These are phyloP conservation scores for Termitomyces sp. DNA, from an alignment of 768 basidiomycete genomes.

Conservation along the genomic window DNA sequence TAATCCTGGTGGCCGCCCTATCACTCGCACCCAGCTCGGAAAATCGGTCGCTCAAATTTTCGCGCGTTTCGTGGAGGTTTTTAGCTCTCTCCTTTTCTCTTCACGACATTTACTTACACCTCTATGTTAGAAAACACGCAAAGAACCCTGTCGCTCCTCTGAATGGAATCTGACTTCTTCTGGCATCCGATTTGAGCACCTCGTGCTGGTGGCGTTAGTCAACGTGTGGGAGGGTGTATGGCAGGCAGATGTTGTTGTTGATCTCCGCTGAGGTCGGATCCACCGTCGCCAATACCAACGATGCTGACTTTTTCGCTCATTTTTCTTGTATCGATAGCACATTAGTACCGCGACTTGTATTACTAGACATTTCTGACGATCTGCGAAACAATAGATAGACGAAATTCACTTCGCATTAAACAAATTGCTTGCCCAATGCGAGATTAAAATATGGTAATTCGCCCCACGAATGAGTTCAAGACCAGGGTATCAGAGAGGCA, in stretches of 20 bases:
- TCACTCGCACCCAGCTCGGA: constrained; percentile 40
- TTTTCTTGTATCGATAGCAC: not conserved
- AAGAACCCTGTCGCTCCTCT: not conserved
- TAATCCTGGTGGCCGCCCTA: constrained; percentile 23
- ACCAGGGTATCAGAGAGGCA: no score
- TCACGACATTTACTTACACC: constrained; percentile 1
- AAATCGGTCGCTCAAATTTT: constrained; percentile 31
- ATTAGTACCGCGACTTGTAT: not conserved
- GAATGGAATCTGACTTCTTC: constrained; percentile 29
- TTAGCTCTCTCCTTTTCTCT: constrained; percentile 3
- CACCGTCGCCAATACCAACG: not conserved
- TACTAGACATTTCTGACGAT: not conserved
- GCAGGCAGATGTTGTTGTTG: constrained; percentile 7
- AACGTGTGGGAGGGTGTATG: constrained; percentile 8
- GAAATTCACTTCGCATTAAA: no score
- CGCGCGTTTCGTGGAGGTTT: constrained; percentile 33
- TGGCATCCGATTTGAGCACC: constrained; percentile 27
- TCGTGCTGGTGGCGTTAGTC: constrained; percentile 1
- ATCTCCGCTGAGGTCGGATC: not conserved
- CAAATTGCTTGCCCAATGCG: no score
- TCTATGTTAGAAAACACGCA: not conserved
- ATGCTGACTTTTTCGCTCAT: no score
- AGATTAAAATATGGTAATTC: no score
- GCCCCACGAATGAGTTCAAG: no score
- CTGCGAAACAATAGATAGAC: no score